Evolutionary conservation across 2,329 filamentous ascomycete genomes (phyloP).

Genomic region (Pseudophaeomoniella oleicola): DNA sequence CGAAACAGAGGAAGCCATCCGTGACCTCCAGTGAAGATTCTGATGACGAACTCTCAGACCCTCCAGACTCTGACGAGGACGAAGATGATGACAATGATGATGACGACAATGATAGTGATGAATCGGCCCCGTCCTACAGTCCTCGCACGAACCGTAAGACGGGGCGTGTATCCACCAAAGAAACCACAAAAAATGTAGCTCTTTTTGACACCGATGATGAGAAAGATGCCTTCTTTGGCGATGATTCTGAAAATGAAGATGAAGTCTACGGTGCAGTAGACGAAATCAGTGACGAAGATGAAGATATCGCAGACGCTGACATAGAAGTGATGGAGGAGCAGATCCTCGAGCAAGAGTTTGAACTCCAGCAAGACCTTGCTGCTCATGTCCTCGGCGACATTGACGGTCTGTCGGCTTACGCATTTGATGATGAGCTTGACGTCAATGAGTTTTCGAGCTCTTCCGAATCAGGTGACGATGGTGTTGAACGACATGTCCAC

Average conservation of each 20-base stretch:
- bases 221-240: background rate
- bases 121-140: conserved; percentile 1
- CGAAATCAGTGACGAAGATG: conserved; percentile 2
- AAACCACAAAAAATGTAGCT: background rate
- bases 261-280: background rate
- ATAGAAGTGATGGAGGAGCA: background rate
- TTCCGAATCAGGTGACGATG: background rate
- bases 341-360: background rate
- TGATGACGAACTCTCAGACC: background rate
- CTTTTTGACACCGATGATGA: background rate
- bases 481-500: background rate
- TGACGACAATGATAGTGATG: conserved; percentile 1
- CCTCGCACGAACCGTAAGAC: background rate
- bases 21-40: background rate
- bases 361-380: background rate
- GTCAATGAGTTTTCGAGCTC: background rate
- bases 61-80: background rate
- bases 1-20: background rate
- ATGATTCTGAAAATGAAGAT: conserved; percentile 1
- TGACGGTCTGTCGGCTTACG: background rate
- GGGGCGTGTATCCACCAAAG: background rate
- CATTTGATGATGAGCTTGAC: background rate
- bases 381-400: background rate
- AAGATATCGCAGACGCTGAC: background rate
- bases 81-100: conserved; percentile 1